Base-by-base conservation (phyloP, 2,329 filamentous ascomycete genomes). In the Coniochaeta ligniaria region DNA sequence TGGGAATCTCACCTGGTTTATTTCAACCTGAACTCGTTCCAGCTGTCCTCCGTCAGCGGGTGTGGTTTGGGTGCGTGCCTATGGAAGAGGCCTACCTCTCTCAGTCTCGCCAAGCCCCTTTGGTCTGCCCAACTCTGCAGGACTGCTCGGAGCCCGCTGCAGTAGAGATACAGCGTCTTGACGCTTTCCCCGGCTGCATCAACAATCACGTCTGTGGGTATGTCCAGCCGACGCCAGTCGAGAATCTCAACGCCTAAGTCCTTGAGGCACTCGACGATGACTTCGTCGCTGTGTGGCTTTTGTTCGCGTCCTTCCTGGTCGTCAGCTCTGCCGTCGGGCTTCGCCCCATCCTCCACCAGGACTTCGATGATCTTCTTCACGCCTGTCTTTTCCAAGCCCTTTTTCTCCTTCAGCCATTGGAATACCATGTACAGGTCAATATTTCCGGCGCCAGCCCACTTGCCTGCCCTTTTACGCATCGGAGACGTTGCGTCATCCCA, bases 141-240 rank as follows among this genome's bases (percentile, higher is more conserved):
- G 12, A 72, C 65, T 5, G 70, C 67, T 55, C 70, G 71, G 43
- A 70, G 72, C 4, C 71, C 70, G 43, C 70, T 70, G 67, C 67
- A 72, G 35, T 67, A 67, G 1, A 74, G 63, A 12, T 63, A 52
- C 4, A 73, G 55, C 35, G 67, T 62, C 31, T 60, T 58, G 1
- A 64, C 59, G 43, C 8, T 43, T 7, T 58, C 28, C 45, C 22
- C 38, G 58, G 61, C 28, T 16, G 59, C 24, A 28, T 59, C 59
- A 4, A 58, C 60, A 8, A 73, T 67, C 2, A 66, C 64, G 9
- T 69, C 65, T 1, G 65, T 66, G 55, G 65, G 68, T 1, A 73
- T 57, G 56, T 73, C 72, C 2, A 61, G 52, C 60, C 69, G 70
- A 6, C 62, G 65, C 72, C 72, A 73, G 36, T 73, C 66, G 60